A percentile compares a stretch with the other conserved stretches of the same genome.
These are phyloP conservation scores for Coniochaeta sp. DNA, from an alignment of 2,329 filamentous ascomycete species.

Conservation along the genomic window DNA sequence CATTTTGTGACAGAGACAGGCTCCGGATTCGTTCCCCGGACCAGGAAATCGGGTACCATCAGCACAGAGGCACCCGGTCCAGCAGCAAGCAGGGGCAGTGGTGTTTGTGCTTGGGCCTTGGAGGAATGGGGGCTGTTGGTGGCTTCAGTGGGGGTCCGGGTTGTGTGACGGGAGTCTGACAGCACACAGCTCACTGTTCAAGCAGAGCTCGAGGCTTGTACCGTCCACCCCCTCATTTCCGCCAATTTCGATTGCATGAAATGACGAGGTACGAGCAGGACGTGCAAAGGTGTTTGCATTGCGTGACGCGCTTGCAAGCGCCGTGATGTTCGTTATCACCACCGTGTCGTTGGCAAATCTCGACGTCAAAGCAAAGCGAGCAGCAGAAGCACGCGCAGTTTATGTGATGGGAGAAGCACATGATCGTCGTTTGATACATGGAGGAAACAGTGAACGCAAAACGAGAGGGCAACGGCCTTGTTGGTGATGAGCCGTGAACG, in stretches of 20 bases:
- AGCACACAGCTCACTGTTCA: no score
- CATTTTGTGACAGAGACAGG: conserved; percentile 2
- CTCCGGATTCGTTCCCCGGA: conserved; percentile 2
- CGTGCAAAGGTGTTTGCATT: not conserved
- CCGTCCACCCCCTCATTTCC: not conserved
- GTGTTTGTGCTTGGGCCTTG: not conserved
- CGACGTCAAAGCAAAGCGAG: not conserved
- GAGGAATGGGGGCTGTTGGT: not conserved
- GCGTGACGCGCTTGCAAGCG: not conserved
- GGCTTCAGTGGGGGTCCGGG: not conserved
- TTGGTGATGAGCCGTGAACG: no score
- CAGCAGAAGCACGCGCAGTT: not conserved
- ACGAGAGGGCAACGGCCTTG: not conserved
- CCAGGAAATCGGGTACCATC: not conserved
- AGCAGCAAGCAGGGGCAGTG: conserved; percentile 3
- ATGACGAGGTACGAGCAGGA: not conserved
- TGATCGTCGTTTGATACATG: not conserved
- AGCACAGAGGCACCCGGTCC: no score
- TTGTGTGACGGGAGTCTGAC: not conserved
- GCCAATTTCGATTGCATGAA: not conserved
- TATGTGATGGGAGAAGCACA: not conserved
- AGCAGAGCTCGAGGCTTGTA: no score
- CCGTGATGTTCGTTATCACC: not conserved
- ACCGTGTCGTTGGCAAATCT: not conserved
- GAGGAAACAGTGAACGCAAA: not conserved